These are phyloP conservation scores for Teratosphaeria viscida DNA, from an alignment of 2,329 filamentous ascomycete species.

Conservation along the genomic window DNA sequence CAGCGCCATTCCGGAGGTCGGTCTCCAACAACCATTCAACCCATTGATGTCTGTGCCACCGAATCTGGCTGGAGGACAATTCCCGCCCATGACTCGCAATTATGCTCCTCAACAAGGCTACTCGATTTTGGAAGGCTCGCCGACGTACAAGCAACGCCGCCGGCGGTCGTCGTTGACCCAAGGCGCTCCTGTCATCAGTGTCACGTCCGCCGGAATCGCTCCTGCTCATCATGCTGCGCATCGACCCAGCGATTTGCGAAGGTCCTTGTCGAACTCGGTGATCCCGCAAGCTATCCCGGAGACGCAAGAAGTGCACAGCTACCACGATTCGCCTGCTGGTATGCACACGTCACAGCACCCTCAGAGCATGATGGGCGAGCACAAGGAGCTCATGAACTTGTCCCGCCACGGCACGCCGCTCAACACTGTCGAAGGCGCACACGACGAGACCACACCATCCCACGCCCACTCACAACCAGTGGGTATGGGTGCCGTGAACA, in stretches of 20 bases:
- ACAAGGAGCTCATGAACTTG: constrained; percentile 69
- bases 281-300: constrained; percentile 53
- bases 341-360: constrained; percentile 60
- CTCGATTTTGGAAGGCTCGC: constrained; percentile 83
- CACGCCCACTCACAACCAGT: constrained; percentile 43
- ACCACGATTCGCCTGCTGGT: constrained; percentile 68
- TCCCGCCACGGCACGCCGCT: constrained; percentile 89
- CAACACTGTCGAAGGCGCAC: constrained; percentile 71
- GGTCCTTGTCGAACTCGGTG: constrained; percentile 82
- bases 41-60: constrained; percentile 87
- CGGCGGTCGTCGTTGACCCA: constrained; percentile 74
- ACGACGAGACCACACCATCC: constrained; percentile 34
- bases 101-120: constrained; percentile 80
- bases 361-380: constrained; percentile 52
- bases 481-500: constrained; percentile 45
- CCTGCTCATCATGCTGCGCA: constrained; percentile 49
- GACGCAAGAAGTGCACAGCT: constrained; percentile 56
- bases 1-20: constrained; percentile 84
- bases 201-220: constrained; percentile 34
- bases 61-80: constrained; percentile 70
- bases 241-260: constrained; percentile 77
- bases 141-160: constrained; percentile 95
- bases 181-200: constrained; percentile 51
- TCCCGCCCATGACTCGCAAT: constrained; percentile 56
- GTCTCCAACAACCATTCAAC: constrained; percentile 65